These are phyloP conservation scores for Skeletonema menzelii DNA, from an alignment of 108 stramenopile species.

Conservation along the genomic window DNA sequence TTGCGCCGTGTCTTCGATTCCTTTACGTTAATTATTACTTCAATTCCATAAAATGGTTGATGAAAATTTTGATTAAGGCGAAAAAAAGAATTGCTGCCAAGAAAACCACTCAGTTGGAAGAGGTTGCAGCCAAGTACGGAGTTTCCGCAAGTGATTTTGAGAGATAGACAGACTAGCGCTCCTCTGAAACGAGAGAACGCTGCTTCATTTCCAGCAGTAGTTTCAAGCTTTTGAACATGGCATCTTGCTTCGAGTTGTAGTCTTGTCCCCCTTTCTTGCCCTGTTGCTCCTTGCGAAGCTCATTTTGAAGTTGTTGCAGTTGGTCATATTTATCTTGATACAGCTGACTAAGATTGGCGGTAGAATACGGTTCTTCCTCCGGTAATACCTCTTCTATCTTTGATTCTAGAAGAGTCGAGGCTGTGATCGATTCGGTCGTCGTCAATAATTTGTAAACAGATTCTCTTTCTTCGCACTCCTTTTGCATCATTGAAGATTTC, in stretches of 20 bases:
- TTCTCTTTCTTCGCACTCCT: conserved; percentile 47
- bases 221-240: background rate
- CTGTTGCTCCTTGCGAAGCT: background rate
- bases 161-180: background rate
- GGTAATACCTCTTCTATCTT: background rate
- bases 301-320: background rate
- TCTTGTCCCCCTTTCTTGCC: conserved; percentile 3
- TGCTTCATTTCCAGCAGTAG: background rate
- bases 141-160: conserved; percentile 1
- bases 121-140: conserved; percentile 25
- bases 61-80: conserved; percentile 8
- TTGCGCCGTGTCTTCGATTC: conserved; percentile 25
- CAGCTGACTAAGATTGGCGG: background rate
- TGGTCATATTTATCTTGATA: background rate
- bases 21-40: conserved; percentile 21
- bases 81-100: conserved; percentile 10
- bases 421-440: background rate
- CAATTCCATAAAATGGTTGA: background rate
- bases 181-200: background rate
- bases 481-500: conserved; percentile 53
- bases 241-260: background rate
- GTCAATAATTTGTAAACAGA: conserved; percentile 37
- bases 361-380: background rate
- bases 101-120: conserved; percentile 27
- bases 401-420: background rate